These are phyloP conservation scores for Strobilomyces dryophilus DNA, from an alignment of 768 basidiomycete species.

Conservation along the genomic window DNA sequence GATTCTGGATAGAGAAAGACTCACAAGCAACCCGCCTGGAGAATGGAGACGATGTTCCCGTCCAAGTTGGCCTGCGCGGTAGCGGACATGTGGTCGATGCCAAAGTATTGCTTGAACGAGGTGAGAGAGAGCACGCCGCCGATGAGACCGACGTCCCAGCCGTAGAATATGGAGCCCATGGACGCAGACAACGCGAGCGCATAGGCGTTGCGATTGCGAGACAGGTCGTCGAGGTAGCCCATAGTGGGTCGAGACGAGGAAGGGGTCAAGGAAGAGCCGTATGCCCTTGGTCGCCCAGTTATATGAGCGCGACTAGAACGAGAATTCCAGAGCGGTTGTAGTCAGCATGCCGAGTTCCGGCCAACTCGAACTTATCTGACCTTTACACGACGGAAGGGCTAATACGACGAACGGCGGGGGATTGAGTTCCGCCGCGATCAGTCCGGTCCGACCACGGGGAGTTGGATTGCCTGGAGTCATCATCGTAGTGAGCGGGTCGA, in stretches of 20 bases:
- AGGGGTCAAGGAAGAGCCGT: not conserved
- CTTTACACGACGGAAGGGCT: not conserved
- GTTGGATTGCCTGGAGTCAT: not conserved
- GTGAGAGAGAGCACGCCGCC: conserved; percentile 44
- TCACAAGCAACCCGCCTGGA: conserved; percentile 49
- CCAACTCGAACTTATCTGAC: too few relatives aligned
- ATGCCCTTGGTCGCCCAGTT: not conserved
- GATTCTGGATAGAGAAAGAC: conserved; percentile 18
- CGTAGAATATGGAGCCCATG: conserved; percentile 47
- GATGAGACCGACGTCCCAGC: conserved; percentile 49
- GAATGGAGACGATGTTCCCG: conserved; percentile 50
- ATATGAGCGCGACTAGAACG: not conserved
- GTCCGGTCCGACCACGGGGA: not conserved
- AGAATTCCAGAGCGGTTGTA: not conserved
- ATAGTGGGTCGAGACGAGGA: conserved; percentile 7
- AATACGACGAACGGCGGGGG: not conserved
- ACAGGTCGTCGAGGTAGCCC: conserved; percentile 27
- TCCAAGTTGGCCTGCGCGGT: conserved; percentile 38
- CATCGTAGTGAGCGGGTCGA: too few relatives aligned
- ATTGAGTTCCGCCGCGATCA: not conserved
- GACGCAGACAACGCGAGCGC: conserved; percentile 41
- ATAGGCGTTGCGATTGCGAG: conserved; percentile 43
- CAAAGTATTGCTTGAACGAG: conserved; percentile 48
- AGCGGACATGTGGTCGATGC: conserved; percentile 36
- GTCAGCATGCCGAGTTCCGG: not conserved